Conservation (phyloP, 352 stramenopile genomes). For the Aphanomyces invadans region DNA sequence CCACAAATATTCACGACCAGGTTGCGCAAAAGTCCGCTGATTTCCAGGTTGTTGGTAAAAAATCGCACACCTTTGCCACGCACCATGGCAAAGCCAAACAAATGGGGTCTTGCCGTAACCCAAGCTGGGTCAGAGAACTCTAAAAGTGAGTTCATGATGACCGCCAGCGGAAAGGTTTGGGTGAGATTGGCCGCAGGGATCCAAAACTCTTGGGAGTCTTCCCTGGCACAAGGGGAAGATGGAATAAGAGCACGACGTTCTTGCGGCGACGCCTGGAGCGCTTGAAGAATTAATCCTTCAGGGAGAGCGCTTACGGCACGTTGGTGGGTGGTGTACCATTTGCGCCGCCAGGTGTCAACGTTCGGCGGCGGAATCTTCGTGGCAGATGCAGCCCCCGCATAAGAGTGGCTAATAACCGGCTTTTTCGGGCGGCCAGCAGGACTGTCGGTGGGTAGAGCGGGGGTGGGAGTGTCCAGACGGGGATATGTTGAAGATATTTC, state of each 20-base stretch:
- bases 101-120: neutral
- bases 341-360: neutral
- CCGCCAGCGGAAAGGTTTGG: neutral
- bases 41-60: neutral
- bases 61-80: neutral
- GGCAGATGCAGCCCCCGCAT: neutral
- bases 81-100: neutral
- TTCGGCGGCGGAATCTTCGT: neutral
- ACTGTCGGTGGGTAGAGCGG: no score
- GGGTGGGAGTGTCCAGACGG: neutral
- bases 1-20: neutral
- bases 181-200: neutral
- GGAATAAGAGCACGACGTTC: neutral
- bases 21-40: neutral
- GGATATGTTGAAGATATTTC: neutral
- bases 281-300: neutral
- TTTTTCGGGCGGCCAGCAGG: no score
- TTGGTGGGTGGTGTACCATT: neutral
- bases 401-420: no score
- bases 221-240: neutral
- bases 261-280: neutral
- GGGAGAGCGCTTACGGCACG: neutral
- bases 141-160: neutral
- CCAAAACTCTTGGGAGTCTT: neutral
- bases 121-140: neutral